A percentile compares a stretch with the other conserved stretches of the same genome.
phyloP scores from a whole-genome alignment of 1,139 yeast species.

The Debaryomyces udenii region DNA sequence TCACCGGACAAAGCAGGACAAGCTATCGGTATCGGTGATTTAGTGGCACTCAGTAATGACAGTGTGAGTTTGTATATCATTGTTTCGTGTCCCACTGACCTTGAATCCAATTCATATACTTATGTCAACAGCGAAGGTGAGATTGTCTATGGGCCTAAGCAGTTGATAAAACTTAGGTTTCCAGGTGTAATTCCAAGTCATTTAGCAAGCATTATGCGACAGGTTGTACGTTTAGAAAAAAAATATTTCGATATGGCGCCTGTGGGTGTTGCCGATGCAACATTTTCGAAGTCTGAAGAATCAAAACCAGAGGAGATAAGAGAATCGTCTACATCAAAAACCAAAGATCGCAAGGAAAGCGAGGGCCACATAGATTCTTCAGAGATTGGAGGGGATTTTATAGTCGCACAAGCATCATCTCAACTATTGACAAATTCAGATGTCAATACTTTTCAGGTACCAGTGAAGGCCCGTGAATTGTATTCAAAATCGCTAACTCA shows the following conservation, averaged over 20 bases:
- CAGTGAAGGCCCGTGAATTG: conserved; percentile 35
- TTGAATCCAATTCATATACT: conserved; percentile 43
- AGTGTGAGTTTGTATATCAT: conserved; percentile 36
- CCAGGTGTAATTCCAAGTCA: conserved; percentile 53
- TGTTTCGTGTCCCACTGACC: conserved; percentile 32
- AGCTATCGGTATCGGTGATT: conserved; percentile 40
- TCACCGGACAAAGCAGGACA: conserved; percentile 26
- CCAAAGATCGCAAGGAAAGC: conserved; percentile 6
- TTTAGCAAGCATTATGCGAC: conserved; percentile 22
- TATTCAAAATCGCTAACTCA: conserved; percentile 32
- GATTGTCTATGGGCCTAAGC: conserved; percentile 49
- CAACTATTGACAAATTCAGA: conserved; percentile 39
- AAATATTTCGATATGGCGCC: conserved; percentile 42
- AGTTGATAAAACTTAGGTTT: conserved; percentile 52
- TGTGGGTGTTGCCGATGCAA: conserved; percentile 41
- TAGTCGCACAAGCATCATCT: conserved; percentile 43
- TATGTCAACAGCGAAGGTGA: conserved; percentile 61
- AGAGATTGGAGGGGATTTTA: conserved; percentile 30
- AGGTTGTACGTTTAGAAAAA: conserved; percentile 35
- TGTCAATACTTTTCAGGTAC: conserved; percentile 43
- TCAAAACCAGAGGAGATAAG: conserved; percentile 28
- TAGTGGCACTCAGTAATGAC: conserved; percentile 39
- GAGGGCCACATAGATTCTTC: conserved; percentile 9
- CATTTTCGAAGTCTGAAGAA: conserved; percentile 27
- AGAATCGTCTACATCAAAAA: not conserved